These are phyloP conservation scores for Croton setiger DNA, from an alignment of 441 rosid species.

Conservation along the genomic window DNA sequence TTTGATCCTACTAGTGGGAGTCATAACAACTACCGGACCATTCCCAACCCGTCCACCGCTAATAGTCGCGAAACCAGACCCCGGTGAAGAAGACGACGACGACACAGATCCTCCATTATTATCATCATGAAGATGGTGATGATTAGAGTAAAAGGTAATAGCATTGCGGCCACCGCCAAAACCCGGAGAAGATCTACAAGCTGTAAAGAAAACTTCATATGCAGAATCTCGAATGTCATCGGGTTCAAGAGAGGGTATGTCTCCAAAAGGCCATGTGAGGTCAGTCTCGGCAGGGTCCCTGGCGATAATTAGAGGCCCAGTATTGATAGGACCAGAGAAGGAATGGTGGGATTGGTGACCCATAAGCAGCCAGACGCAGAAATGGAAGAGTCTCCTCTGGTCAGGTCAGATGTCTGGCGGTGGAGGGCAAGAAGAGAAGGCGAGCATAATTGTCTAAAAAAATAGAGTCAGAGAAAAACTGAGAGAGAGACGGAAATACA, in stretches of 20 bases:
- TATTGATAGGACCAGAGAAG: slow-evolving; percentile 38
- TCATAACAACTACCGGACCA: slow-evolving; percentile 55
- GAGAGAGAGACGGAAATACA: slow-evolving; percentile 16
- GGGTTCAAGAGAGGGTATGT: slow-evolving; percentile 48
- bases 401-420: slow-evolving; percentile 28
- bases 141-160: slow-evolving; percentile 49
- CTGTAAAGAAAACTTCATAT: slow-evolving; percentile 85
- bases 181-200: slow-evolving; percentile 85
- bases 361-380: slow-evolving; percentile 24
- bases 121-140: slow-evolving; percentile 20
- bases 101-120: slow-evolving; percentile 31
- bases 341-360: slow-evolving; percentile 45
- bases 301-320: slow-evolving; percentile 29
- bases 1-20: slow-evolving; percentile 69
- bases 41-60: slow-evolving; percentile 31
- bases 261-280: slow-evolving; percentile 69
- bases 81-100: slow-evolving; percentile 2
- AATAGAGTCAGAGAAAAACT: slow-evolving; percentile 11
- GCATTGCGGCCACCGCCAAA: slow-evolving; percentile 74
- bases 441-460: slow-evolving; percentile 26
- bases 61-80: slow-evolving; percentile 30
- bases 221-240: slow-evolving; percentile 78
- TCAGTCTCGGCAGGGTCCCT: slow-evolving; percentile 35
- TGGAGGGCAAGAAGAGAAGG: slow-evolving; percentile 39
- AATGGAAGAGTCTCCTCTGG: not conserved